Conservation (phyloP, 2,329 filamentous ascomycete species). For the Fusarium bactridioides region DNA sequence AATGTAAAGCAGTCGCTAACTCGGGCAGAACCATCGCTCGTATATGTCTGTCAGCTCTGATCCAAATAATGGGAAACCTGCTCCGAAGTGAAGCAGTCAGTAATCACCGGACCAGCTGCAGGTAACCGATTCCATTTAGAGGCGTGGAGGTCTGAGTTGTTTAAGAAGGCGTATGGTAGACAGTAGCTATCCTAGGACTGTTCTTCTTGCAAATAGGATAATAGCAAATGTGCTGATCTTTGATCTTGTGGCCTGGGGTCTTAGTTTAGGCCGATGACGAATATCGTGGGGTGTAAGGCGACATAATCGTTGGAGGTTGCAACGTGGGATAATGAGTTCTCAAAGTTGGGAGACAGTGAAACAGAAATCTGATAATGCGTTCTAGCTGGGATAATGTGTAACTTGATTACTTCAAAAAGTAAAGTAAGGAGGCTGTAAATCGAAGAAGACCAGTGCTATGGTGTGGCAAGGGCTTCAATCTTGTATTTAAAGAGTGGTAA, state of each 20-base stretch:
- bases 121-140: constrained; percentile 4
- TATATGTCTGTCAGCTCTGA: background rate
- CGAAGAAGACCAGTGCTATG: background rate
- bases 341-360: background rate
- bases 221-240: background rate
- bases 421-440: background rate
- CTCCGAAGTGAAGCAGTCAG: background rate
- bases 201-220: constrained; percentile 25
- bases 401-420: background rate
- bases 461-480: background rate
- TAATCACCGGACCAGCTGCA: constrained; percentile 11
- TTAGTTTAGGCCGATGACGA: constrained; percentile 37
- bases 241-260: constrained; percentile 25
- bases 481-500: constrained; percentile 4
- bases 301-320: constrained; percentile 19
- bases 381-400: background rate
- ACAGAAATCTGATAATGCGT: background rate
- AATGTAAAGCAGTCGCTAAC: background rate
- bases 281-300: constrained; percentile 40
- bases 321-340: background rate
- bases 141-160: constrained; percentile 20
- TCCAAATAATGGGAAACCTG: background rate
- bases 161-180: constrained; percentile 3
- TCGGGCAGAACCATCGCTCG: background rate
- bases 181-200: constrained; percentile 4